Conservation (phyloP, 805 yeast species). For the Candida patagonica region DNA sequence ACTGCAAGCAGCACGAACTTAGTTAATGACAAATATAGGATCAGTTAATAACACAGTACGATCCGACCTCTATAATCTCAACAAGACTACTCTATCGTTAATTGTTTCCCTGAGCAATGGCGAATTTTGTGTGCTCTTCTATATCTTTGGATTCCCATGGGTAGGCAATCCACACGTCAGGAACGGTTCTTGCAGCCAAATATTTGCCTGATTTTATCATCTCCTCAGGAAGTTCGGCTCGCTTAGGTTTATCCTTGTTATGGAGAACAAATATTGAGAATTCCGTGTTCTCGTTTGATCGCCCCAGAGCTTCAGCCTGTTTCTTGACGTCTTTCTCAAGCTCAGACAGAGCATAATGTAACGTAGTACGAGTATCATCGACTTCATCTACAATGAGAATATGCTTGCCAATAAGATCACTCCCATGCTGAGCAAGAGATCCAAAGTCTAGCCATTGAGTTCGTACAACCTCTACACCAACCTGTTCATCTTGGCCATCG, state of each 20-base stretch:
- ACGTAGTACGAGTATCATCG: slow-evolving; percentile 84
- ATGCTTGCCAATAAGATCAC: slow-evolving; percentile 71
- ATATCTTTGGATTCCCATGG: slow-evolving; percentile 87
- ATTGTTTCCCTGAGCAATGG: slow-evolving; percentile 58
- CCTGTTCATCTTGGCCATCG: slow-evolving; percentile 37
- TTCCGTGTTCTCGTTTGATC: slow-evolving; percentile 49
- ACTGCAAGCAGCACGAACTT: slow-evolving; percentile 34
- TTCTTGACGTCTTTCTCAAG: slow-evolving; percentile 55
- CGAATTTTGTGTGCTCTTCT: slow-evolving; percentile 61
- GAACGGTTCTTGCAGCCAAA: slow-evolving; percentile 63
- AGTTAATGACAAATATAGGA: not conserved
- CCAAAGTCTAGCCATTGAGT: slow-evolving; percentile 89
- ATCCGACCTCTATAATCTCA: not conserved
- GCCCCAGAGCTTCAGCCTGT: slow-evolving; percentile 51
- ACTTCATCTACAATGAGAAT: slow-evolving; percentile 82
- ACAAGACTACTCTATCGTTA: slow-evolving; percentile 16
- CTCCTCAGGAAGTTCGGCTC: slow-evolving; percentile 57
- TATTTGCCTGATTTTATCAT: slow-evolving; percentile 59
- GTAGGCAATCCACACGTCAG: slow-evolving; percentile 78
- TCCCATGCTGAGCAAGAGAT: slow-evolving; percentile 56
- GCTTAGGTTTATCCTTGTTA: slow-evolving; percentile 74
- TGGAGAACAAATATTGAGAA: slow-evolving; percentile 75
- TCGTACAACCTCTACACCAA: slow-evolving; percentile 72
- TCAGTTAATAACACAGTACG: not conserved
- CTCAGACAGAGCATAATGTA: slow-evolving; percentile 75